phyloP scores from a whole-genome alignment of 2,329 filamentous ascomycete genomes.

The Tolypocladium inflatum region DNA sequence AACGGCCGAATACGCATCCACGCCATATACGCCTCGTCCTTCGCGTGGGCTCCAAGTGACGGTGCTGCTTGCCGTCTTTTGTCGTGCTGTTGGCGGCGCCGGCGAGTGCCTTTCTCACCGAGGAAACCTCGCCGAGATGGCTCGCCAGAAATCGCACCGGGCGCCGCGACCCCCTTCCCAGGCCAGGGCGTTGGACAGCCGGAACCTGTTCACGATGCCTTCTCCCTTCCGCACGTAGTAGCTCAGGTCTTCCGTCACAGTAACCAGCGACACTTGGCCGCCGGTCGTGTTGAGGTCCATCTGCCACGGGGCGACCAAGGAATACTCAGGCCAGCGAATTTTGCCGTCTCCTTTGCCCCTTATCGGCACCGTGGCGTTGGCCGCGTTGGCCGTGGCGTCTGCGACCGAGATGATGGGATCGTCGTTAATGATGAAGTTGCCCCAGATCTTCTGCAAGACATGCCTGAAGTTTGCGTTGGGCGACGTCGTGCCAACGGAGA shows the following conservation, averaged over 20 bases:
- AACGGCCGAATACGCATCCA: neutral
- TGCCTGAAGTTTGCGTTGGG: constrained; percentile 16
- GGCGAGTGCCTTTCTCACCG: no score
- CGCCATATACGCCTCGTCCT: no score
- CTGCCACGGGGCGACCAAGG: constrained; percentile 20
- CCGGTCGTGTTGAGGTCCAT: constrained; percentile 39
- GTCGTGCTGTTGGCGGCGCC: no score
- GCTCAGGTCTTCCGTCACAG: constrained; percentile 16
- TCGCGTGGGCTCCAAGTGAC: no score
- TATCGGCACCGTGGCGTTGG: constrained; percentile 15
- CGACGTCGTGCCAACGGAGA: constrained; percentile 16
- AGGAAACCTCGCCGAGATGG: constrained; percentile 3
- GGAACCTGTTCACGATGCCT: constrained; percentile 24
- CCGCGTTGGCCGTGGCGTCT: constrained; percentile 14
- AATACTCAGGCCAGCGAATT: constrained; percentile 24
- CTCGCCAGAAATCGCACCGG: constrained; percentile 34
- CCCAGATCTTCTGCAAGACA: constrained; percentile 33
- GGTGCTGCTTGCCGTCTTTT: no score
- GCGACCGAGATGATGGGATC: constrained; percentile 26
- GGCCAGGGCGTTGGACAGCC: constrained; percentile 28
- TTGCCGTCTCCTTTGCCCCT: constrained; percentile 12
- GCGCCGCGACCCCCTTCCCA: constrained; percentile 38
- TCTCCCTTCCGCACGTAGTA: constrained; percentile 13
- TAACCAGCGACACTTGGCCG: constrained; percentile 13
- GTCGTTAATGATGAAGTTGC: constrained; percentile 33